Evolutionary conservation across 768 basidiomycete species (phyloP).

Genomic region (Auricularia auricula-judae): DNA sequence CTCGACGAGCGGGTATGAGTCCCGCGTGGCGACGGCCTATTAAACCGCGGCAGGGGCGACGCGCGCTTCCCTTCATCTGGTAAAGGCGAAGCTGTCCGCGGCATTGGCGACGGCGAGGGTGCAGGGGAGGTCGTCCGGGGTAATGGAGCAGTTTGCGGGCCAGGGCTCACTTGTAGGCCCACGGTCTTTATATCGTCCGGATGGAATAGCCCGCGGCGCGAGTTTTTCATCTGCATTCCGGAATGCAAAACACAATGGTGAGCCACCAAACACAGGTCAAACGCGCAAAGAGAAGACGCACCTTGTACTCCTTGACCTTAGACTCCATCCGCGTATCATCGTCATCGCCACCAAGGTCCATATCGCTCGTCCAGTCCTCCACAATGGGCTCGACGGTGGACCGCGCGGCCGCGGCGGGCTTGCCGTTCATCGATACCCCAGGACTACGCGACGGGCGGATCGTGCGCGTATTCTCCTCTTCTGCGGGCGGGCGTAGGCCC

Average conservation of each 20-base stretch:
- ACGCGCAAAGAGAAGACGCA: slow-evolving; percentile 17
- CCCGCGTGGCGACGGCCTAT: slow-evolving; percentile 8
- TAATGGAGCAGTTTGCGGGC: slow-evolving; percentile 58
- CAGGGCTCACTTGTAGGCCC: slow-evolving; percentile 36
- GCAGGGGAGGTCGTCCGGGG: slow-evolving; percentile 18
- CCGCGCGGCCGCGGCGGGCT: slow-evolving; percentile 43
- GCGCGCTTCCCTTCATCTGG: background rate
- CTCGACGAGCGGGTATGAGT: slow-evolving; percentile 54
- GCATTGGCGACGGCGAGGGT: background rate
- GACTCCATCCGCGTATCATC: slow-evolving; percentile 48
- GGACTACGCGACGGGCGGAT: slow-evolving; percentile 72
- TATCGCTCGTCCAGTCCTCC: slow-evolving; percentile 52
- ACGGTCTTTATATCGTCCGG: slow-evolving; percentile 82
- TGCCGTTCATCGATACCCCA: background rate
- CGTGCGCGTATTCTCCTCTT: slow-evolving; percentile 69
- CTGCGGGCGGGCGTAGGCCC: background rate
- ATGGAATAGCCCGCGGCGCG: slow-evolving; percentile 71
- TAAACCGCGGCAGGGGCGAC: background rate
- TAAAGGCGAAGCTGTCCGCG: too few species aligned
- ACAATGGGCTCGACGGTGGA: slow-evolving; percentile 55
- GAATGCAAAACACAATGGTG: background rate
- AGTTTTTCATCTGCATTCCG: slow-evolving; percentile 49
- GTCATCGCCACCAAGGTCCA: slow-evolving; percentile 34
- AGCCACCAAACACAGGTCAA: too few species aligned
- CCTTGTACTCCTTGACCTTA: slow-evolving; percentile 81